Base-by-base conservation (phyloP, 2,329 filamentous ascomycete genomes). In the Dactylellina leptospora region DNA sequence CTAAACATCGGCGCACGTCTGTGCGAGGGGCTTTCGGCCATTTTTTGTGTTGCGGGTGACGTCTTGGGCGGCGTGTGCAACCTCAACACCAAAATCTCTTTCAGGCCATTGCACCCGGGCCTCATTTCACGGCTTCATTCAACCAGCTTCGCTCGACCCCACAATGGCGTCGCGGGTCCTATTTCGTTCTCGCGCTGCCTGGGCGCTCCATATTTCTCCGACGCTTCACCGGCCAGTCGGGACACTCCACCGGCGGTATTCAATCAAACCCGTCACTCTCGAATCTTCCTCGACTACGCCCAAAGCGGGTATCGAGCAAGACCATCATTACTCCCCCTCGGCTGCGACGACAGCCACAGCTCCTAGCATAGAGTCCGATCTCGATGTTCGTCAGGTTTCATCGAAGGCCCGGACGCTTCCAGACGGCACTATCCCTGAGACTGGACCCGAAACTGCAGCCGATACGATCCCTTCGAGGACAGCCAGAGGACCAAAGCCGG, bases 281-380 rank as follows among this genome's bases (percentile, higher is more conserved):
- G 53, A 63, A 16, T 60, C 68, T 4, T 64, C 77, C 10, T 72
- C 47, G 13, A 50, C 59, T 18, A 53, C 73, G 6, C 55, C 62
- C 4, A 76, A 77, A 63, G 76, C 81, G 45, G 82, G 81, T 0
- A 72, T 84, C 22, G 76, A 82, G 25, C 84, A 85, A 71, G 83
- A 85, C 76, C 82, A 84, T 74, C 82, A 84, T 74, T 84, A 85
- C 75, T 78, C 81, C 16, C 78, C 75, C 18, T 82, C 82, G 0
- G 77, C 78, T 4, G 77, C 79, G 10, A 84, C 83, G 70, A 79
- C 81, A 3, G 74, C 79, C 3, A 74, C 78, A 11, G 78, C 82
- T 54, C 72, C 79, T 9, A 75, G 77, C 4, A 78, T 81, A 4
- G 63, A 79, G 40, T 78, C 78, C 11, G 80, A 82, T 25, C 75